A percentile compares a stretch with the other conserved stretches of the same genome.
Evolutionary conservation across 352 stramenopile genomes (phyloP).

Genomic region (Phytophthora sp.): DNA sequence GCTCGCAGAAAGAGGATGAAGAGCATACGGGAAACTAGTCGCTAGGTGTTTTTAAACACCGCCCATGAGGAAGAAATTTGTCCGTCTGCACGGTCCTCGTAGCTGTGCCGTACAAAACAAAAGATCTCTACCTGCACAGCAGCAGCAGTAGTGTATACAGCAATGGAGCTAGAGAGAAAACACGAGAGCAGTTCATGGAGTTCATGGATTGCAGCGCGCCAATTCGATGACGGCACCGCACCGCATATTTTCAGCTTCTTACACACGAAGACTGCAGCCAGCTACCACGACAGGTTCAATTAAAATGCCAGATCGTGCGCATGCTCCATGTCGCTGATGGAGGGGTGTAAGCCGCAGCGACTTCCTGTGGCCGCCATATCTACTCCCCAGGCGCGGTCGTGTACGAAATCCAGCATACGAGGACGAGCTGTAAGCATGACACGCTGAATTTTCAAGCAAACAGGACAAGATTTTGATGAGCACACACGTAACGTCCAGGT

Average conservation of each 20-base stretch:
- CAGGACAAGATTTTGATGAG: not conserved
- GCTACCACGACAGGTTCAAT: not conserved
- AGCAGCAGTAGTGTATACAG: not conserved
- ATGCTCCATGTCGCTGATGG: not conserved
- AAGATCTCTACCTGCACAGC: no score
- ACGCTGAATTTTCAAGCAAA: slow-evolving; percentile 41
- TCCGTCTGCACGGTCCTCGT: no score
- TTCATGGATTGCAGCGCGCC: not conserved
- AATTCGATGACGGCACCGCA: not conserved
- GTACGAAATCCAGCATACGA: slow-evolving; percentile 89
- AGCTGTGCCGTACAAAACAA: no score
- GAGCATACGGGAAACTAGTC: slow-evolving; percentile 28
- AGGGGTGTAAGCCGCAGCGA: slow-evolving; percentile 1
- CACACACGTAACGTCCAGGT: not conserved
- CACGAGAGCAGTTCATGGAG: not conserved
- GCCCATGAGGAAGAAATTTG: slow-evolving; percentile 49
- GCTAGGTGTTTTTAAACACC: slow-evolving; percentile 92
- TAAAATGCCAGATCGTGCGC: not conserved
- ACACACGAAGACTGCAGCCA: not conserved
- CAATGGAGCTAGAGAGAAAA: not conserved
- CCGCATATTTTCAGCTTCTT: slow-evolving; percentile 16
- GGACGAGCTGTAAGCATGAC: slow-evolving; percentile 81
- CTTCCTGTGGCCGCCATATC: slow-evolving; percentile 2
- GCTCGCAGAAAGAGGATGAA: slow-evolving; percentile 1
- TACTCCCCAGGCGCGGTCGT: slow-evolving; percentile 74